Conservation (phyloP, 2,329 filamentous ascomycete genomes). For the Emmonsia crescens region DNA sequence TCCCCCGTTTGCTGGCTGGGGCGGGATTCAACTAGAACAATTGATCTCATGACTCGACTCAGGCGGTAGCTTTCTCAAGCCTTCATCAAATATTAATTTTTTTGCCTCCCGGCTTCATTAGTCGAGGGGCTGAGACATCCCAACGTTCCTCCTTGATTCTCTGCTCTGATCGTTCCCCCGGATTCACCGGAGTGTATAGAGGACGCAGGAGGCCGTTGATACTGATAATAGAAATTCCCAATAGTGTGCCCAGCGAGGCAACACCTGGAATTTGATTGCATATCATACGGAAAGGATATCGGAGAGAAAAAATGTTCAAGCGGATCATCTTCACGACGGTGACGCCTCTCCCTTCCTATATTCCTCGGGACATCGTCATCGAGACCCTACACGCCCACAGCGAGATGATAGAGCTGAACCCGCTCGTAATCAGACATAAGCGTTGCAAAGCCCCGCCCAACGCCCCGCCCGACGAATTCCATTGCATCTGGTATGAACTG, state of each 20-base stretch:
- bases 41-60: no score
- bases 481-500: slow-evolving; percentile 66
- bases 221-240: no score
- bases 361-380: slow-evolving; percentile 60
- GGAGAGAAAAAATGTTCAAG: slow-evolving; percentile 49
- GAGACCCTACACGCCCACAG: slow-evolving; percentile 65
- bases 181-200: neutral
- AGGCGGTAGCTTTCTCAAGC: no score
- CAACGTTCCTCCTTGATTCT: no score
- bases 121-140: no score
- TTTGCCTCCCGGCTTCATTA: neutral
- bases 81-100: no score
- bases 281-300: no score
- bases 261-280: no score
- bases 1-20: neutral
- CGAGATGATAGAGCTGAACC: slow-evolving; percentile 82
- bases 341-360: slow-evolving; percentile 60
- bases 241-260: no score
- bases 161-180: no score
- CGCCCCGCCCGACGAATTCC: slow-evolving; percentile 58
- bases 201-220: neutral
- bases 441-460: slow-evolving; percentile 56
- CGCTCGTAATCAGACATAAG: slow-evolving; percentile 62
- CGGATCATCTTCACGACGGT: slow-evolving; percentile 64
- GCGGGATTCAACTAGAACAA: neutral